Conservation (phyloP, 257 asterid genomes). For the Anisodus tanguticus region DNA sequence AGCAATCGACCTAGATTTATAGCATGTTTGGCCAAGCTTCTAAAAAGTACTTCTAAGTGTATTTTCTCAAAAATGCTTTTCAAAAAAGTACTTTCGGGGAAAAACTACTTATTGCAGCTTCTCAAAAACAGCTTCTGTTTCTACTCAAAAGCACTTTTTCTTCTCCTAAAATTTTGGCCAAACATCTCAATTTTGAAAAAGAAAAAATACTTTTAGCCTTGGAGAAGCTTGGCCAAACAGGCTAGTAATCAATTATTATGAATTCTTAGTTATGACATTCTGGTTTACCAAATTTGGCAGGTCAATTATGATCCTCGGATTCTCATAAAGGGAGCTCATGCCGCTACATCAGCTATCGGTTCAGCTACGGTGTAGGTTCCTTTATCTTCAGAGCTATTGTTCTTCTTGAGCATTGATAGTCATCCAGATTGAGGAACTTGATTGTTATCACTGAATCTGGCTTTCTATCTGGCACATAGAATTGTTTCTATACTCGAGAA, state of each 20-base stretch:
- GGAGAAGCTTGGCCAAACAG: too few species aligned
- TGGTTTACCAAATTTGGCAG: constrained; percentile 43
- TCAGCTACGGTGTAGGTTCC: constrained; percentile 82
- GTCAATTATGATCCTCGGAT: constrained; percentile 69
- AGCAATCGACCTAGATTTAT: neutral
- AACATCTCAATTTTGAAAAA: too few species aligned
- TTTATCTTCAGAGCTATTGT: neutral
- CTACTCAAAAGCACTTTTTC: too few species aligned
- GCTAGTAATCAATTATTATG: neutral
- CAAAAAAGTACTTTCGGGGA: too few species aligned
- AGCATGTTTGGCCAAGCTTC: too few species aligned
- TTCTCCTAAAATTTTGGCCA: too few species aligned
- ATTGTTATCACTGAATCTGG: neutral
- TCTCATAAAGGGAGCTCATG: constrained; percentile 83
- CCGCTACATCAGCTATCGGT: constrained; percentile 77
- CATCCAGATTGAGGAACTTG: neutral
- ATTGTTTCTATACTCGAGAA: constrained; percentile 81
- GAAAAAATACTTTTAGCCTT: too few species aligned
- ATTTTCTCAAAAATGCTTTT: too few species aligned
- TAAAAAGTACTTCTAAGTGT: too few species aligned
- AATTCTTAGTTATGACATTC: neutral
- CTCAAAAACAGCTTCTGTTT: too few species aligned
- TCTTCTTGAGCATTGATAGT: neutral
- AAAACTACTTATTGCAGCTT: too few species aligned
- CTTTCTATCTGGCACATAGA: constrained; percentile 42